phyloP scores from a whole-genome alignment of 2,329 filamentous ascomycete genomes.

The Aspergillus phoenicis region DNA sequence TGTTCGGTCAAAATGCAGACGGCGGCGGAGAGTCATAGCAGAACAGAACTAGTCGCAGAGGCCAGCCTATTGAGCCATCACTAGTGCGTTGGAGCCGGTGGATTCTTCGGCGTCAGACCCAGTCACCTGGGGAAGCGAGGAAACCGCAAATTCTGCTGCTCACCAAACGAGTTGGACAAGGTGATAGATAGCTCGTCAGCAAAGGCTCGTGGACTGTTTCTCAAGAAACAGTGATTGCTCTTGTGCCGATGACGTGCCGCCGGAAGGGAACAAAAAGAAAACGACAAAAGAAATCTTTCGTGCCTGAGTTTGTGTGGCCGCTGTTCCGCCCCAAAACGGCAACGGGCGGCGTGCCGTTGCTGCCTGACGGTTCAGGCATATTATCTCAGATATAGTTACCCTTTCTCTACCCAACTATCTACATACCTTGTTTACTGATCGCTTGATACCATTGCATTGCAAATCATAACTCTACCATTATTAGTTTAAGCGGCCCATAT shows the following conservation, averaged over 20 bases:
- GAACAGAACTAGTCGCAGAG: conserved; percentile 6
- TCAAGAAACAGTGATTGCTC: neutral
- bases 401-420: neutral
- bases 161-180: neutral
- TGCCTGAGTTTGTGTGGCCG: conserved; percentile 12
- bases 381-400: neutral
- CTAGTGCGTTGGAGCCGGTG: conserved; percentile 1
- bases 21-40: conserved; percentile 9
- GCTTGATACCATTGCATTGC: neutral
- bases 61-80: conserved; percentile 8
- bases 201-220: neutral
- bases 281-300: neutral
- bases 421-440: neutral
- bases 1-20: conserved; percentile 10
- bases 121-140: conserved; percentile 4
- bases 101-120: neutral
- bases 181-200: neutral
- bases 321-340: conserved; percentile 7
- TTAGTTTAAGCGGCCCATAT: neutral
- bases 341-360: conserved; percentile 6
- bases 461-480: neutral
- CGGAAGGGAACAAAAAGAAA: neutral
- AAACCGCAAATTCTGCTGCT: neutral
- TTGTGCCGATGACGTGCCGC: neutral
- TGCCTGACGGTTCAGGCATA: neutral